Percentiles rank a stretch among this genome's conserved stretches.
phyloP scores from a whole-genome alignment of 106 monocot species.

The Dioscorea dumetorum region DNA sequence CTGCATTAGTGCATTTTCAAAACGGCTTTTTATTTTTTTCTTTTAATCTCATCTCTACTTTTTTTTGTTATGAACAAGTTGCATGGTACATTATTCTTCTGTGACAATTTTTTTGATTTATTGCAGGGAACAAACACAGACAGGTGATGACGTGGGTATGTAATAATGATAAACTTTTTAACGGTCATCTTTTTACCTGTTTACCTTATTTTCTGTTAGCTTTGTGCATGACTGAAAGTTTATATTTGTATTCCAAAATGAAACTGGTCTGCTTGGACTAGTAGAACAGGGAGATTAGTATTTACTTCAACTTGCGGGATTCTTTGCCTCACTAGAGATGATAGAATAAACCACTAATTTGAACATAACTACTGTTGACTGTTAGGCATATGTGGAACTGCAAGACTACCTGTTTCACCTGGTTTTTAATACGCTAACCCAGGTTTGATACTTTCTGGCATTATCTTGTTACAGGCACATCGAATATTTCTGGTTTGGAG shows the following conservation, averaged over 20 bases:
- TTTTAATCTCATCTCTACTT: neutral
- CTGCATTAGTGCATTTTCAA: too few species aligned
- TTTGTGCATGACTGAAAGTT: neutral
- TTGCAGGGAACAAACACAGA: slow-evolving; percentile 73
- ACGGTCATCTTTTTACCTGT: neutral
- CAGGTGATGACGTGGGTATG: slow-evolving; percentile 55
- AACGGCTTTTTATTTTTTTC: neutral
- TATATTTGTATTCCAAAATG: neutral
- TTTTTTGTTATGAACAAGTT: neutral
- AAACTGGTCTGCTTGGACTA: neutral
- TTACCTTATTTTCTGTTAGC: neutral
- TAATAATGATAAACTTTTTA: neutral
- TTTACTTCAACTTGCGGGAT: neutral
- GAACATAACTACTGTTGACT: neutral
- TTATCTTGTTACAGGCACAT: slow-evolving; percentile 16
- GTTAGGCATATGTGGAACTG: too few species aligned
- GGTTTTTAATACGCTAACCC: too few species aligned
- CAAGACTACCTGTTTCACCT: too few species aligned
- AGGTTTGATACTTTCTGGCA: too few species aligned
- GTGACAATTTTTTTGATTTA: neutral
- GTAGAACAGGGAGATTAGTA: neutral
- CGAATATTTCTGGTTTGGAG: slow-evolving; percentile 37
- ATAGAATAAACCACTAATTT: neutral
- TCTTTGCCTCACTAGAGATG: neutral
- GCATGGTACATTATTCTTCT: neutral